Conservation (phyloP, 805 yeast species). For the Saccharomycodes ludwigii region DNA sequence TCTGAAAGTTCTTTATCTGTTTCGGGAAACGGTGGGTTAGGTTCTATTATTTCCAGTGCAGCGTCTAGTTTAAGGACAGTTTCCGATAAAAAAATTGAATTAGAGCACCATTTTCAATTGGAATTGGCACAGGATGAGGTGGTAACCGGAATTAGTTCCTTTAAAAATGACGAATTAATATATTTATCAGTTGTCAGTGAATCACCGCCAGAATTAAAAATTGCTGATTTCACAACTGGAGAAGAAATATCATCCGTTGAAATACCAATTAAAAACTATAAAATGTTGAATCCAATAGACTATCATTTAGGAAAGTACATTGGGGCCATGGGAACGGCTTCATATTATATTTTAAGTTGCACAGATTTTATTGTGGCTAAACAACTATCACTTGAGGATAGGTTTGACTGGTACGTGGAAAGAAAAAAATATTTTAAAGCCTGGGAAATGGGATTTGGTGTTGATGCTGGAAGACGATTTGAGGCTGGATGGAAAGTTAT, state of each 20-base stretch:
- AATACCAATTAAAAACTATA: slow-evolving; percentile 45
- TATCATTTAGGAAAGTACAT: slow-evolving; percentile 50
- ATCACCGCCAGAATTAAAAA: slow-evolving; percentile 58
- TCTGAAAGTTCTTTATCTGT: slow-evolving; percentile 12
- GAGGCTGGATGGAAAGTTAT: slow-evolving; percentile 43
- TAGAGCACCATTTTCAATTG: slow-evolving; percentile 27
- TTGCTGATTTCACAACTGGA: slow-evolving; percentile 53
- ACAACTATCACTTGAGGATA: slow-evolving; percentile 58
- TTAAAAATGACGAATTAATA: slow-evolving; percentile 57
- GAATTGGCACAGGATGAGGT: slow-evolving; percentile 31
- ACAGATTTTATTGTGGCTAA: slow-evolving; percentile 69
- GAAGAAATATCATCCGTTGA: slow-evolving; percentile 73
- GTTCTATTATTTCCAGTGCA: slow-evolving; percentile 26
- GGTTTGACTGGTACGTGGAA: slow-evolving; percentile 58
- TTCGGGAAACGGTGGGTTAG: too few species aligned
- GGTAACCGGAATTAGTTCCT: slow-evolving; percentile 69
- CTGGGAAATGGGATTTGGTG: slow-evolving; percentile 61
- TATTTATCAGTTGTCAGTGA: slow-evolving; percentile 17
- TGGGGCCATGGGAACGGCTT: slow-evolving; percentile 24
- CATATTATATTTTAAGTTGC: slow-evolving; percentile 65
- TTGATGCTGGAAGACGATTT: slow-evolving; percentile 37
- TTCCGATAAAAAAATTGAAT: slow-evolving; percentile 29
- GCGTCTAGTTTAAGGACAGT: slow-evolving; percentile 36
- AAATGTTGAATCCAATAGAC: slow-evolving; percentile 65
- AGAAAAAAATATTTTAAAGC: slow-evolving; percentile 49